Evolutionary conservation across 2,329 filamentous ascomycete species (phyloP).

Genomic region (Scedosporium boydii): DNA sequence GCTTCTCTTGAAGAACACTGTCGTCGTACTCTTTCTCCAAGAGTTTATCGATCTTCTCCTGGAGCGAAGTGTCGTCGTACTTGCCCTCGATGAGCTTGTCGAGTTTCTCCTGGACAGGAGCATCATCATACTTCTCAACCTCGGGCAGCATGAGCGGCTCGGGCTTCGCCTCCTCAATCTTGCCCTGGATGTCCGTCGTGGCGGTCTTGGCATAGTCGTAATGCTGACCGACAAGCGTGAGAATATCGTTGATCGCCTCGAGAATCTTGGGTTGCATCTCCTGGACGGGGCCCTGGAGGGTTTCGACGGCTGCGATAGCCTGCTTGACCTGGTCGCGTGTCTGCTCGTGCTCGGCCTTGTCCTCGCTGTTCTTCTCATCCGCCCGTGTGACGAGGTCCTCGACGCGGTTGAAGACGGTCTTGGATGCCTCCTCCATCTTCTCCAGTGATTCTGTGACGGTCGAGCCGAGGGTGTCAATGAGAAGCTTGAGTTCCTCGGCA

Average conservation of each 20-base stretch:
- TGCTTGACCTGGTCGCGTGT: conserved; percentile 75
- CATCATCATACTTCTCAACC: conserved; percentile 53
- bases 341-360: conserved; percentile 69
- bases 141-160: conserved; percentile 48
- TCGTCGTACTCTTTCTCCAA: conserved; percentile 11
- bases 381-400: conserved; percentile 68
- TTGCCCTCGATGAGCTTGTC: conserved; percentile 25
- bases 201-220: conserved; percentile 77
- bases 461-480: conserved; percentile 76
- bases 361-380: conserved; percentile 64
- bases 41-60: conserved; percentile 19
- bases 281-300: conserved; percentile 66
- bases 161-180: conserved; percentile 52
- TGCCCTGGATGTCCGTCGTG: conserved; percentile 43
- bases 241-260: conserved; percentile 76
- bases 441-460: conserved; percentile 75
- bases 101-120: conserved; percentile 38
- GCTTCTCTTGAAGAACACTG: conserved; percentile 6
- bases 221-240: conserved; percentile 72
- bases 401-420: conserved; percentile 74
- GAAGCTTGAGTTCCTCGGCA: conserved; percentile 76
- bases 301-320: conserved; percentile 61
- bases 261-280: conserved; percentile 87
- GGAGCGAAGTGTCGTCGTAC: too few relatives aligned
- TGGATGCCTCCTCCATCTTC: conserved; percentile 79